phyloP scores from a whole-genome alignment of 306 rosid species.

The Arachis hypogaea region DNA sequence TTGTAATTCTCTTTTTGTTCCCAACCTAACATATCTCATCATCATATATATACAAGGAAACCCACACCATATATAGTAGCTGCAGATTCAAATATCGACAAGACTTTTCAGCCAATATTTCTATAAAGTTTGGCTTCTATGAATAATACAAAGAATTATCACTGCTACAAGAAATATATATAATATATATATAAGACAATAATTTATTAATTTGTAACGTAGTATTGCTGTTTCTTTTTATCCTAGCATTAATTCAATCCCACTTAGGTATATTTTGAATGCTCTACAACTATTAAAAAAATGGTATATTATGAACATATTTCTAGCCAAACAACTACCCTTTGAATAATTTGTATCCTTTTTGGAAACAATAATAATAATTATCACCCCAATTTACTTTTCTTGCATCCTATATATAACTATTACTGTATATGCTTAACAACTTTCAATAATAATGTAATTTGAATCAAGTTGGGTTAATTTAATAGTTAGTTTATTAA shows the following conservation, averaged over 20 bases:
- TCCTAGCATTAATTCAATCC: background rate
- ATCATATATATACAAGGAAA: slow-evolving; percentile 21
- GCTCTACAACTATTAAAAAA: too few relatives aligned
- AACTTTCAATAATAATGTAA: slow-evolving; percentile 29
- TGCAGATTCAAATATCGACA: background rate
- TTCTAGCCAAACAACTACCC: slow-evolving; percentile 47
- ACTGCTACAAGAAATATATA: slow-evolving; percentile 19
- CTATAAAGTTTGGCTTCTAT: background rate
- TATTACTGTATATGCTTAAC: slow-evolving; percentile 31
- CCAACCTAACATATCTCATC: slow-evolving; percentile 47
- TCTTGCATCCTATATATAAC: slow-evolving; percentile 29
- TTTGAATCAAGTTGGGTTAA: background rate
- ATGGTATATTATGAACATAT: slow-evolving; percentile 5
- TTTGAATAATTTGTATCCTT: slow-evolving; percentile 44
- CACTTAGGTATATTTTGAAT: background rate
- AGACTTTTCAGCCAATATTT: background rate
- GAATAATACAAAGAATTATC: slow-evolving; percentile 17
- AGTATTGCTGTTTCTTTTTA: slow-evolving; percentile 9
- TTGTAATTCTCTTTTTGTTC: background rate
- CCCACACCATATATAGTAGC: background rate
- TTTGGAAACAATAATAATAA: slow-evolving; percentile 43
- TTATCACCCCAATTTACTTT: slow-evolving; percentile 14
- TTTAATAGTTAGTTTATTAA: too few relatives aligned
- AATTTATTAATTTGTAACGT: background rate
- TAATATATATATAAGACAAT: background rate